A percentile compares a stretch with the other conserved stretches of the same genome.
Evolutionary conservation across 768 basidiomycete species (phyloP).

Genomic region (Auricularia heimuer): DNA sequence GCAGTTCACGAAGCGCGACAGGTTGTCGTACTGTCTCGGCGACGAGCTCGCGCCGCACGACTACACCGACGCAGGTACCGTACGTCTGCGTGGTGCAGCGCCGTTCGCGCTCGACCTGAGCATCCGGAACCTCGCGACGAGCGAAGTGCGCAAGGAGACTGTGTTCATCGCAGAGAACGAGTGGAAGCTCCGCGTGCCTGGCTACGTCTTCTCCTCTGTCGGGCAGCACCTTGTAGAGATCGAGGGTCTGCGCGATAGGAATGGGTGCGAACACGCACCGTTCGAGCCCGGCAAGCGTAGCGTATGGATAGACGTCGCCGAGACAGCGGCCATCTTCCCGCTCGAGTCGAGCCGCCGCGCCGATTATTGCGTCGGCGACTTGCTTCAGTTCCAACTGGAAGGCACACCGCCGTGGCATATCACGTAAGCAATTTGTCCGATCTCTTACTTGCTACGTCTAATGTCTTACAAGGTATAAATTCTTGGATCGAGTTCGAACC

Average conservation of each 20-base stretch:
- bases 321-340: constrained; percentile 86
- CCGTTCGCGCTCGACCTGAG: constrained; percentile 76
- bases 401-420: constrained; percentile 91
- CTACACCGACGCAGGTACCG: constrained; percentile 38
- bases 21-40: constrained; percentile 66
- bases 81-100: constrained; percentile 72
- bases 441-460: neutral
- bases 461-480: constrained; percentile 51
- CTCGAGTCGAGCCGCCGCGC: constrained; percentile 48
- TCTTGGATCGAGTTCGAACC: constrained; percentile 63
- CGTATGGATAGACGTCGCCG: constrained; percentile 88
- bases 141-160: constrained; percentile 47
- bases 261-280: constrained; percentile 66
- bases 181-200: constrained; percentile 68
- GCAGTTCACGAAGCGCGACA: constrained; percentile 56
- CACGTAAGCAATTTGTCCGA: constrained; percentile 37
- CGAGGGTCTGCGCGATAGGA: constrained; percentile 69
- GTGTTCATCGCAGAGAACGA: constrained; percentile 36
- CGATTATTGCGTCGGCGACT: constrained; percentile 86
- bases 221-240: constrained; percentile 76
- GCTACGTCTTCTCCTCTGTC: constrained; percentile 65
- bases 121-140: constrained; percentile 65
- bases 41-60: constrained; percentile 43
- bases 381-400: constrained; percentile 84
- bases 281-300: constrained; percentile 48